Evolutionary conservation across 176 grass and related monocot species (phyloP), one percentile per base, ranked within the genome.

Genomic region (Secale cereale): DNA sequence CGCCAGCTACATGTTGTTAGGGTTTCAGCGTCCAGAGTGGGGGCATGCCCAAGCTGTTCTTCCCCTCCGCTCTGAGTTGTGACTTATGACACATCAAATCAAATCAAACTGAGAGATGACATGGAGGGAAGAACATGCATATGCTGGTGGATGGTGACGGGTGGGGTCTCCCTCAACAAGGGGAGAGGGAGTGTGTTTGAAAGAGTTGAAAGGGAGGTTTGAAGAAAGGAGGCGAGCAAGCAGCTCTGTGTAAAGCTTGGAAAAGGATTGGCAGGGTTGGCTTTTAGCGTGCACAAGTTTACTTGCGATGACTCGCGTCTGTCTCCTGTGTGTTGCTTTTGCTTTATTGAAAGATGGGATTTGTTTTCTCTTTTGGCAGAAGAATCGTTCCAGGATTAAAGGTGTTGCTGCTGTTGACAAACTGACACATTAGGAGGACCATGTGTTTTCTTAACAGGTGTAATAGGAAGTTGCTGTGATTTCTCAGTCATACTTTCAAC

Each of bases 251-350:
- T 62, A 60, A 60, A 68, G 62, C 70, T 14, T 86, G 78, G 83
- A 81, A 76, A 76, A 62, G 63, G 88, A 86, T 84, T 84, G 62
- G 29, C 35, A 45, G 59, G 28, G 36, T 59, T 87, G 70, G 77
- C 81, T 87, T 87, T 87, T 87, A 84, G 81, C 81, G 60, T 84
- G 85, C 77, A 81, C 77, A 87, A 71, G 85, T 87, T 91, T 87
- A 64, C 70, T 91, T 87, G 85, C 76, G 35, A 80, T 80, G 81
- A 81, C 89, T 87, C 76, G 46, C 61, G 35, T 81, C 23, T 80
- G 69, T 84, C 45, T 80, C 19, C 19, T 84, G 69, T 81, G 20
- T 84, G 85, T 80, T 91, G 89, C 85, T 91, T 81, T 87, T 62
- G 85, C 85, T 84, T 87, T 91, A 33, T 81, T 61, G 77, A 86